Percentiles rank a stretch among this genome's conserved stretches.
These are phyloP conservation scores for Gaertneriomyces sp. DNA, from an alignment of 192 early-diverging fungal genomes.

Conservation along the genomic window DNA sequence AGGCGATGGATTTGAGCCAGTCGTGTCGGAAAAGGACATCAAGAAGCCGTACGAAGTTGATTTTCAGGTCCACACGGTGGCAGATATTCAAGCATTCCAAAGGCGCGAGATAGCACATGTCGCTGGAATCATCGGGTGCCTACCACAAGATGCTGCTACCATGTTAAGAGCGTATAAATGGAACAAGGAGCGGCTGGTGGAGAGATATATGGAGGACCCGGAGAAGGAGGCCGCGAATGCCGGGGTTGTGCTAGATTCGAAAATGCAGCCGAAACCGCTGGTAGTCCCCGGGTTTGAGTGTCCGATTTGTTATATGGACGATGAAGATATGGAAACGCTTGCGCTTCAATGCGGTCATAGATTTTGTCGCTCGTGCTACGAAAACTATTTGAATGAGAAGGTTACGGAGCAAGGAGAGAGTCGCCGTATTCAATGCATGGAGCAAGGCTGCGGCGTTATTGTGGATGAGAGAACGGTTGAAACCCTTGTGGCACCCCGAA, in stretches of 20 bases:
- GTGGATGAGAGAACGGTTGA: constrained; percentile 82
- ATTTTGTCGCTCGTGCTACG: constrained; percentile 86
- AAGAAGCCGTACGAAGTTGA: constrained; percentile 74
- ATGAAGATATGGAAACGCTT: constrained; percentile 53
- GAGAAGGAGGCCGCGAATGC: constrained; percentile 58
- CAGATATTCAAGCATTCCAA: constrained; percentile 63
- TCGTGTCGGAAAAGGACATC: constrained; percentile 55
- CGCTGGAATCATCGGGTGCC: constrained; percentile 64
- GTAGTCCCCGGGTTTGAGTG: constrained; percentile 63
- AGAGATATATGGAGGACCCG: constrained; percentile 68
- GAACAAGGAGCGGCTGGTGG: constrained; percentile 83
- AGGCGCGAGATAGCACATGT: constrained; percentile 68
- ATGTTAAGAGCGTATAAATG: constrained; percentile 75
- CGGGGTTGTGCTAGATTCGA: constrained; percentile 63
- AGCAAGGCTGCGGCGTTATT: constrained; percentile 68
- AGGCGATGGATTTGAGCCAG: constrained; percentile 56
- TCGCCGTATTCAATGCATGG: constrained; percentile 81
- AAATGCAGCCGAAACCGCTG: constrained; percentile 28
- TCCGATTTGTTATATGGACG: constrained; percentile 84
- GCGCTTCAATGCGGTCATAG: constrained; percentile 83
- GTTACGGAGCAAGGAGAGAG: constrained; percentile 85
- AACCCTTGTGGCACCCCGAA: constrained; percentile 54
- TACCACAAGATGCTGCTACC: constrained; percentile 64
- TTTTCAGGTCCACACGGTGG: constrained; percentile 58
- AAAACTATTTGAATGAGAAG: constrained; percentile 79